Conservation (phyloP, 306 rosid genomes). For the Acacia confusa region DNA sequence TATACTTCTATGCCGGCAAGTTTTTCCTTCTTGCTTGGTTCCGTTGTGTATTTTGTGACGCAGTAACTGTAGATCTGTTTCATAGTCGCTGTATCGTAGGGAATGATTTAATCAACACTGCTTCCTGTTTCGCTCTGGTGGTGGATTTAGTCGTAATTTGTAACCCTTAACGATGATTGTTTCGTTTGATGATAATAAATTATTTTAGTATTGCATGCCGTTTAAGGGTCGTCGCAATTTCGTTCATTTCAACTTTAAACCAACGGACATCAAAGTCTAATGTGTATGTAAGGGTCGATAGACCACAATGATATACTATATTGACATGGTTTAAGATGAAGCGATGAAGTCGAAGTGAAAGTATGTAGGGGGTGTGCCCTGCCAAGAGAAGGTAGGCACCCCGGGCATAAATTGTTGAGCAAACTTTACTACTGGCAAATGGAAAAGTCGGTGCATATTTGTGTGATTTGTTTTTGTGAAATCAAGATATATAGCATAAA, state of each 20-base stretch:
- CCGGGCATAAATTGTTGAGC: not conserved
- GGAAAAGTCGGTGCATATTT: not conserved
- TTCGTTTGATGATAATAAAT: not conserved
- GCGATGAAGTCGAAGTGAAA: not conserved
- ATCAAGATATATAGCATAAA: not conserved
- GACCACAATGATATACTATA: not conserved
- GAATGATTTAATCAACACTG: not conserved
- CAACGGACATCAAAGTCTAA: not conserved
- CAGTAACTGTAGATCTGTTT: not conserved
- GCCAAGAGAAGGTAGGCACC: not conserved
- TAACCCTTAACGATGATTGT: not conserved
- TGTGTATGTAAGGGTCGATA: not conserved
- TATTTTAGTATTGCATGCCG: not conserved
- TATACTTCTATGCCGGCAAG: not conserved
- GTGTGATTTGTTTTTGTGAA: not conserved
- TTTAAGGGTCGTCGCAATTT: not conserved
- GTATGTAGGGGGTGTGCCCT: not conserved
- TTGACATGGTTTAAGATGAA: not conserved
- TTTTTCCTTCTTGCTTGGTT: not conserved
- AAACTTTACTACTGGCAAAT: not conserved
- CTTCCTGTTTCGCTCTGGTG: not conserved
- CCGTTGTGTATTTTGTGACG: not conserved
- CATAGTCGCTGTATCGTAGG: not conserved
- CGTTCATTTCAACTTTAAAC: not conserved
- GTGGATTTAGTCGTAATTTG: not conserved